Base-by-base conservation (phyloP, 305 asterid genomes). In the Ajuga reptans region DNA sequence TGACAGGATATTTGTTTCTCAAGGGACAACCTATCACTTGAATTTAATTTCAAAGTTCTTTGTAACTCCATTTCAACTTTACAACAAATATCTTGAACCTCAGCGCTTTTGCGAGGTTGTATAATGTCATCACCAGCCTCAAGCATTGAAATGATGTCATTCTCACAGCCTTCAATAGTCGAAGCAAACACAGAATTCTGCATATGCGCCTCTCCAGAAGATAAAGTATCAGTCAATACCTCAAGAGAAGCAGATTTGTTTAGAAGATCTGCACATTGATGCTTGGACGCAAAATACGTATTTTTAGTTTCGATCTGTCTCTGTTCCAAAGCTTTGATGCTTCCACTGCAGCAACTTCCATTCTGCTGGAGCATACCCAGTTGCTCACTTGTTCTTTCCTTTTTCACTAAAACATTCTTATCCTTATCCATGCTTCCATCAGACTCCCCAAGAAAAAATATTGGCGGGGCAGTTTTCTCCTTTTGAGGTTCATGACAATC, bases 401-500 rank as follows among this genome's bases (percentile, higher is more conserved):
- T 75, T 59, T 74, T 73, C 64, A 51, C 55, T 53, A 66, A 43
- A 69, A 54, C 54, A 63, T 71, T 68, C 58, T 59, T 57, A 75
- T 66, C 75, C 41, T 69, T 52, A 77, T 56, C 71, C 63, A 79
- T 49, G 43, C 75, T 74, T 65, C 46, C 47, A 57, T 68, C 75
- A 73, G 67, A 73, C 72, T 69, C 79, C 59, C 36, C 62, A 49
- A 60, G 74, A 72, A 72, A 73, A 77, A 75, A 46, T 52, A 68
- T 73, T 65, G 42, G 41, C 24, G 67, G 71, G 10, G 83, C 81
- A 66, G 63, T 59, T 8, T 67, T 68, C 64, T 66, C 84, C 65
- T 31, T 55, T 46, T 78, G 71, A 72, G 75, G 24, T 58, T 74
- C 73, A 76, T 37, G 65, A 71, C 65, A 77, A 69, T 80, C 82